These are phyloP conservation scores for Anthracocystis setariae DNA, from an alignment of 1,284 basidiomycete genomes.

Conservation along the genomic window DNA sequence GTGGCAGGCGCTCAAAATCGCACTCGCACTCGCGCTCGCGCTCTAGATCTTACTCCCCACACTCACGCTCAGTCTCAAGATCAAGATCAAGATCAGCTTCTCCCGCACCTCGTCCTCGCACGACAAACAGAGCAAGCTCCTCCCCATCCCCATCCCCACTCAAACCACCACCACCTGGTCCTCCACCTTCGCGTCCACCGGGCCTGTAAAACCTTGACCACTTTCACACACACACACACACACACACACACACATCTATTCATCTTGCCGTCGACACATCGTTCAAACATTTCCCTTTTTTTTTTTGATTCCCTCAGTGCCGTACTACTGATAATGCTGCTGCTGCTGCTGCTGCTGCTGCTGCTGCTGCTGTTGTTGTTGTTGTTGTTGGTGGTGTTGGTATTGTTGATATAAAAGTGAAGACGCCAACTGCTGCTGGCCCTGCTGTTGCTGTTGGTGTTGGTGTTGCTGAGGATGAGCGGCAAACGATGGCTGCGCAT, in stretches of 20 bases:
- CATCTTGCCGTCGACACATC: no score
- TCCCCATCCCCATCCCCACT: background rate
- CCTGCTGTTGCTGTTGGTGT: constrained; percentile 6
- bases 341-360: constrained; percentile 1
- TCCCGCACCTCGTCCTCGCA: no score
- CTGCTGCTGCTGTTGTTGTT: constrained; percentile 18
- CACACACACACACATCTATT: background rate
- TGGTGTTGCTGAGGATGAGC: no score
- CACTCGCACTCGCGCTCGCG: constrained; percentile 1
- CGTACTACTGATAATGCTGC: background rate
- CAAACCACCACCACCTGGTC: constrained; percentile 26
- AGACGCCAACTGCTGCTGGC: constrained; percentile 6
- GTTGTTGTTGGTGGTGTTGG: constrained; percentile 18
- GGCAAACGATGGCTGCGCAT: no score
- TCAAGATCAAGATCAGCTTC: constrained; percentile 2
- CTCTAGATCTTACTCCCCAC: no score
- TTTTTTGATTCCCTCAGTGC: no score
- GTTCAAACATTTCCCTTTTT: no score
- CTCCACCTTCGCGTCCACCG: constrained; percentile 38
- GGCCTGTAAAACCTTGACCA: constrained; percentile 19
- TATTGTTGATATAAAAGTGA: constrained; percentile 21
- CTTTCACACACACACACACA: background rate
- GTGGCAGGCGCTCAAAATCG: constrained; percentile 14
- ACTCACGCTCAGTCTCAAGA: background rate
- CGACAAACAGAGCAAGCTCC: constrained; percentile 1